Evolutionary conservation across 495 filamentous ascomycete genomes (phyloP).

Genomic region (Xanthoparmelia taractica): DNA sequence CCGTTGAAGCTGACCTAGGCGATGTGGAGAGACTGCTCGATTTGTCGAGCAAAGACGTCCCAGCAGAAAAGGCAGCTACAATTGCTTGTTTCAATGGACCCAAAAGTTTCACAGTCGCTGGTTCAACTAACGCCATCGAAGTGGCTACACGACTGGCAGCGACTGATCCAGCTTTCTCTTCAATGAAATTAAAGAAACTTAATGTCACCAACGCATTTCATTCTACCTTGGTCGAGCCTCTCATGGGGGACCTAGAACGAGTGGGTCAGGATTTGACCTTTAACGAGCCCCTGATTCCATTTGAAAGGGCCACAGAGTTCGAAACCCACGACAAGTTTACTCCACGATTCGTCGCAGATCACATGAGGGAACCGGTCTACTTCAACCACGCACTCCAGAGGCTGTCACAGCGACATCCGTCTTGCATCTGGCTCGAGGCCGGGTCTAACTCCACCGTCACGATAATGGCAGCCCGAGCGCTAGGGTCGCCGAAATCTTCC

Average conservation of each 20-base stretch:
- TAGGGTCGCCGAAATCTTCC: slow-evolving; percentile 4
- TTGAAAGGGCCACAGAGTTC: slow-evolving; percentile 26
- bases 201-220: slow-evolving; percentile 46
- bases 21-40: slow-evolving; percentile 21
- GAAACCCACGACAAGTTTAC: slow-evolving; percentile 6
- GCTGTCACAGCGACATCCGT: slow-evolving; percentile 18
- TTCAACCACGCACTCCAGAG: slow-evolving; percentile 36
- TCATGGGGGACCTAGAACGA: slow-evolving; percentile 28
- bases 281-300: slow-evolving; percentile 26
- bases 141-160: slow-evolving; percentile 26
- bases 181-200: slow-evolving; percentile 33
- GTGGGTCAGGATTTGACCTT: slow-evolving; percentile 28
- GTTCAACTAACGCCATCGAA: slow-evolving; percentile 28
- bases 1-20: slow-evolving; percentile 34
- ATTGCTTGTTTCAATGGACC: slow-evolving; percentile 45
- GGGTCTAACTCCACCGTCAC: slow-evolving; percentile 32
- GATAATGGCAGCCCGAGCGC: neutral
- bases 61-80: slow-evolving; percentile 4
- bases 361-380: slow-evolving; percentile 37
- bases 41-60: neutral
- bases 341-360: slow-evolving; percentile 26
- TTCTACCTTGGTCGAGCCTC: slow-evolving; percentile 37
- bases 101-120: slow-evolving; percentile 29
- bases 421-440: slow-evolving; percentile 35
- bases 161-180: slow-evolving; percentile 19